These are phyloP conservation scores for Vitis amurensis DNA, from an alignment of 164 flowering plant genomes.

Conservation along the genomic window DNA sequence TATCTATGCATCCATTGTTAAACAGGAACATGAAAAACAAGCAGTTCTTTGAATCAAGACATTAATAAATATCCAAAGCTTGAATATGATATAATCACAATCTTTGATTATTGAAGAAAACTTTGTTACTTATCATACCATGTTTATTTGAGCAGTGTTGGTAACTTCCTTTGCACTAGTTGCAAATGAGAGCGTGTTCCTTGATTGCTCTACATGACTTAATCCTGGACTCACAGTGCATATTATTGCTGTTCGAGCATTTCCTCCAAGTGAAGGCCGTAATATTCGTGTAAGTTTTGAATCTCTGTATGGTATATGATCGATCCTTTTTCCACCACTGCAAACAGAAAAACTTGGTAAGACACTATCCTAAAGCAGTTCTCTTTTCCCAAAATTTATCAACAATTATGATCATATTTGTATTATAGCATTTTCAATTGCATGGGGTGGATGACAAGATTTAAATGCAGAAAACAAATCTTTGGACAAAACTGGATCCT, in stretches of 20 bases:
- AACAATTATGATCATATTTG: neutral
- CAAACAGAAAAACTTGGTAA: slow-evolving; percentile 14
- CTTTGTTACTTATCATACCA: slow-evolving; percentile 38
- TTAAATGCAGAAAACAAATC: too few relatives aligned
- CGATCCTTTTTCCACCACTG: slow-evolving; percentile 69
- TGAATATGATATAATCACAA: too few relatives aligned
- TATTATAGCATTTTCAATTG: neutral
- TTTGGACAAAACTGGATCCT: too few relatives aligned
- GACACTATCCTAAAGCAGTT: neutral
- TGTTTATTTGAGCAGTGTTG: slow-evolving; percentile 72
- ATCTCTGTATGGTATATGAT: slow-evolving; percentile 81
- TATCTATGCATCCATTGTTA: too few relatives aligned
- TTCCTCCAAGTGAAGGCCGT: slow-evolving; percentile 85
- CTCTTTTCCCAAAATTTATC: neutral
- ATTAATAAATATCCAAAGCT: too few relatives aligned
- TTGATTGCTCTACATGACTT: slow-evolving; percentile 83
- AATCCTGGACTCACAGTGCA: slow-evolving; percentile 89
- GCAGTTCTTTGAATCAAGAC: too few relatives aligned
- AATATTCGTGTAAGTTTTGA: slow-evolving; percentile 85
- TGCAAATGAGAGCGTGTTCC: slow-evolving; percentile 78
- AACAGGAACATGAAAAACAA: too few relatives aligned
- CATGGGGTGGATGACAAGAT: neutral
- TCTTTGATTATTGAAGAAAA: too few relatives aligned
- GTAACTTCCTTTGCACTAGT: slow-evolving; percentile 87
- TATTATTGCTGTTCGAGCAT: slow-evolving; percentile 88